Percentiles rank a stretch among this genome's conserved stretches.
These are phyloP conservation scores for Suillus clintonianus DNA, from an alignment of 768 basidiomycete genomes.

Conservation along the genomic window DNA sequence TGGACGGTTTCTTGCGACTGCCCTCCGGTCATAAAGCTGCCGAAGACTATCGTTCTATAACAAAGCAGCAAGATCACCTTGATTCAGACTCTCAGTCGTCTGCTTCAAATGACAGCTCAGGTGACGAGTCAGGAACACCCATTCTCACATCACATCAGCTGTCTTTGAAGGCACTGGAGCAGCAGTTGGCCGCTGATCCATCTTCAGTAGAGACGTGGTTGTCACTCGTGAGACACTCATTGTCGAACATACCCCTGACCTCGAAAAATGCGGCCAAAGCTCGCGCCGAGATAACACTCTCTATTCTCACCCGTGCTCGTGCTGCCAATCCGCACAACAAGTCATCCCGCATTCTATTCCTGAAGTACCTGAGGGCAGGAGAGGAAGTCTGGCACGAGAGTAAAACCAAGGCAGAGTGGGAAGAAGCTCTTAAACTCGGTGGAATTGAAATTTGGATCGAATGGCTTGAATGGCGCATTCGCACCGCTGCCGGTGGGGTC, in stretches of 20 bases:
- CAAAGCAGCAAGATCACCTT: slow-evolving; percentile 25
- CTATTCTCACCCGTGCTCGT: slow-evolving; percentile 68
- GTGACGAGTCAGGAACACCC: slow-evolving; percentile 30
- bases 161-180: slow-evolving; percentile 60
- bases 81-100: slow-evolving; percentile 40
- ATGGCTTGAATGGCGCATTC: slow-evolving; percentile 78
- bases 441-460: slow-evolving; percentile 69
- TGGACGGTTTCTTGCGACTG: slow-evolving; percentile 67
- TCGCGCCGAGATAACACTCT: slow-evolving; percentile 69
- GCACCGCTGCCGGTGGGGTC: slow-evolving; percentile 47
- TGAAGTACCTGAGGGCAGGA: slow-evolving; percentile 69
- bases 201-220: slow-evolving; percentile 61
- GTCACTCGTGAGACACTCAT: slow-evolving; percentile 58
- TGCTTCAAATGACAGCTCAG: slow-evolving; percentile 36
- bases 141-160: slow-evolving; percentile 58
- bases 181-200: slow-evolving; percentile 51
- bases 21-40: slow-evolving; percentile 40
- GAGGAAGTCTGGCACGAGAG: slow-evolving; percentile 69
- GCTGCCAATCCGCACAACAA: slow-evolving; percentile 52
- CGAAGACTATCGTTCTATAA: slow-evolving; percentile 56
- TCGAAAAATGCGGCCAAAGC: slow-evolving; percentile 71
- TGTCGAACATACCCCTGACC: slow-evolving; percentile 58
- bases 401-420: slow-evolving; percentile 67
- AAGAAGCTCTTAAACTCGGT: slow-evolving; percentile 54
- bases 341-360: slow-evolving; percentile 50